phyloP scores from a whole-genome alignment of 495 filamentous ascomycete genomes.

The Aspergillus steynii region DNA sequence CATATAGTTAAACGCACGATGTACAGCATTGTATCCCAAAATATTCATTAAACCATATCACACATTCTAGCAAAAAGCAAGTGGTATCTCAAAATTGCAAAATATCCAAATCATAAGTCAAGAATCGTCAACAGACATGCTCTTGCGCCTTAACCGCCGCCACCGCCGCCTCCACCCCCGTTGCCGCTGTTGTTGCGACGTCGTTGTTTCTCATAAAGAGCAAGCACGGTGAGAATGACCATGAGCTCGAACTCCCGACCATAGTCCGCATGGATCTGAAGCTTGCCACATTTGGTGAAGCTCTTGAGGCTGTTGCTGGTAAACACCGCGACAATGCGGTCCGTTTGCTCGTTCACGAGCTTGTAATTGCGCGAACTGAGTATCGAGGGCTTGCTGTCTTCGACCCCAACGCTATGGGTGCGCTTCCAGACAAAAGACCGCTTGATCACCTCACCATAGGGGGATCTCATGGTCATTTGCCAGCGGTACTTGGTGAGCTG shows the following conservation, averaged over 20 bases:
- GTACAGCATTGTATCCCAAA: not conserved
- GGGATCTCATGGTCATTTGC: slow-evolving; percentile 20
- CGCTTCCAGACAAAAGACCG: slow-evolving; percentile 37
- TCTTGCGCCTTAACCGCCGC: not conserved
- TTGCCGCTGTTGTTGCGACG: slow-evolving; percentile 15
- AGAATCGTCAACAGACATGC: slow-evolving; percentile 1
- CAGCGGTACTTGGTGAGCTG: slow-evolving; percentile 26
- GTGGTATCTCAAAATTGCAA: slow-evolving; percentile 18
- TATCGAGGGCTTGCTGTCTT: slow-evolving; percentile 11
- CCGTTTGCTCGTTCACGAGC: slow-evolving; percentile 30
- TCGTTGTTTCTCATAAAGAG: slow-evolving; percentile 22
- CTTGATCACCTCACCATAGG: slow-evolving; percentile 5
- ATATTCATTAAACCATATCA: not conserved
- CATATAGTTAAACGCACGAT: not conserved
- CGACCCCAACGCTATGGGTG: slow-evolving; percentile 29
- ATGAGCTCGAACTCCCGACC: slow-evolving; percentile 25
- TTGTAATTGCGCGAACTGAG: slow-evolving; percentile 27
- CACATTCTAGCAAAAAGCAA: not conserved
- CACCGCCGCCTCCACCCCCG: slow-evolving; percentile 17
- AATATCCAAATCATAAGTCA: not conserved
- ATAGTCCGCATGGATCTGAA: slow-evolving; percentile 23
- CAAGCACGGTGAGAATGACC: slow-evolving; percentile 23
- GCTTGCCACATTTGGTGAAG: slow-evolving; percentile 25
- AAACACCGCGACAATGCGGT: slow-evolving; percentile 31
- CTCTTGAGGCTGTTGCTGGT: slow-evolving; percentile 20